Evolutionary conservation across 495 filamentous ascomycete species (phyloP).

Genomic region (Barbatosphaeria neglecta): DNA sequence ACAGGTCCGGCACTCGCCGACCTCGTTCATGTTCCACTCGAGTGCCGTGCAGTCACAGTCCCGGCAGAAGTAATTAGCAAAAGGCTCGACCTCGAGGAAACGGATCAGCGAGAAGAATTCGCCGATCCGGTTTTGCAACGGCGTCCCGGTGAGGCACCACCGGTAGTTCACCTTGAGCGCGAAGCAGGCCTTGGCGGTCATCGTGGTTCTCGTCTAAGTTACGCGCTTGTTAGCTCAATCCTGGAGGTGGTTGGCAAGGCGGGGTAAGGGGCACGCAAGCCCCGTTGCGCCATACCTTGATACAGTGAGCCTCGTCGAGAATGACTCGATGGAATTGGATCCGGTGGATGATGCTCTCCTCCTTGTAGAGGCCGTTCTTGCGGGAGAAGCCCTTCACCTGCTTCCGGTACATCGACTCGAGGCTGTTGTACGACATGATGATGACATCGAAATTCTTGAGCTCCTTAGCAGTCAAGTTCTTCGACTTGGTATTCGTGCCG

Average conservation of each 20-base stretch:
- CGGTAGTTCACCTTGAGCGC: slow-evolving; percentile 76
- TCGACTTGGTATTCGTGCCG: slow-evolving; percentile 71
- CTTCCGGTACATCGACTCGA: slow-evolving; percentile 85
- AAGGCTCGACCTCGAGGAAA: slow-evolving; percentile 77
- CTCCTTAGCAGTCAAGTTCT: slow-evolving; percentile 58
- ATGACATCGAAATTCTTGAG: slow-evolving; percentile 79
- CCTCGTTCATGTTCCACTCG: slow-evolving; percentile 67
- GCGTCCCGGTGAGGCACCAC: slow-evolving; percentile 92
- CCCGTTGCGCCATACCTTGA: slow-evolving; percentile 47
- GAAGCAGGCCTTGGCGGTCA: slow-evolving; percentile 88
- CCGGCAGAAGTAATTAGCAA: slow-evolving; percentile 88
- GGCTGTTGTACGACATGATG: slow-evolving; percentile 89
- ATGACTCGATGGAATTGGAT: slow-evolving; percentile 84
- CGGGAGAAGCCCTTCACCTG: slow-evolving; percentile 85
- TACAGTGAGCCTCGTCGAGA: slow-evolving; percentile 91
- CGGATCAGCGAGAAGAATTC: slow-evolving; percentile 93
- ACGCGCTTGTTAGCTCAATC: neutral
- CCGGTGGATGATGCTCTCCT: slow-evolving; percentile 77
- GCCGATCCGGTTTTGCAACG: slow-evolving; percentile 90
- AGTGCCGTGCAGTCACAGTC: slow-evolving; percentile 65
- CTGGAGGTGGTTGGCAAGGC: no score
- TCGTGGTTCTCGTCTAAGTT: slow-evolving; percentile 53
- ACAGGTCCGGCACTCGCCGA: slow-evolving; percentile 58
- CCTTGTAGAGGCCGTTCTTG: slow-evolving; percentile 54
- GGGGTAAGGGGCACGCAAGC: neutral